Conservation (phyloP, 1,284 basidiomycete genomes). For the Laetiporus sulphureus region DNA sequence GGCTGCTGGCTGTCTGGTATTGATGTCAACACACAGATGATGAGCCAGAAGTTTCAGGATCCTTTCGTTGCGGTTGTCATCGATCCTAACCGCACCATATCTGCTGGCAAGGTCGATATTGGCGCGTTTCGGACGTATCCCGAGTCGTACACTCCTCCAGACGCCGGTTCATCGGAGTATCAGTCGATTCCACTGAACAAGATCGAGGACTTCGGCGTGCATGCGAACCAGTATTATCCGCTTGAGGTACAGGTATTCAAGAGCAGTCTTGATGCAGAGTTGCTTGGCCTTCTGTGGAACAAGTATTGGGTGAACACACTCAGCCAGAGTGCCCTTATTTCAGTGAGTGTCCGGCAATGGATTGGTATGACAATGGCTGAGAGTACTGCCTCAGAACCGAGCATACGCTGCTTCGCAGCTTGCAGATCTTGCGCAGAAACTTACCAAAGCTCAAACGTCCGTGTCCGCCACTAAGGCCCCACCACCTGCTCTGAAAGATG, state of each 20-base stretch:
- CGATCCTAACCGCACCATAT: slow-evolving; percentile 97
- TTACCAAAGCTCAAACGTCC: slow-evolving; percentile 55
- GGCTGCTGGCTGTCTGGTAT: slow-evolving; percentile 97
- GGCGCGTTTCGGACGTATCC: slow-evolving; percentile 98
- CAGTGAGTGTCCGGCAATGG: slow-evolving; percentile 48
- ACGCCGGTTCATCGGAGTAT: slow-evolving; percentile 69
- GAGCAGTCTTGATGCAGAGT: slow-evolving; percentile 76
- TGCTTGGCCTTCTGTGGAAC: slow-evolving; percentile 93
- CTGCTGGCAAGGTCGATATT: slow-evolving; percentile 96
- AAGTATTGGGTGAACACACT: slow-evolving; percentile 99
- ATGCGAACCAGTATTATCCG: slow-evolving; percentile 96
- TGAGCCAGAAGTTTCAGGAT: slow-evolving; percentile 92
- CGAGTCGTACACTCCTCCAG: slow-evolving; percentile 81
- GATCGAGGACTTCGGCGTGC: slow-evolving; percentile 97
- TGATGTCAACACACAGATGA: slow-evolving; percentile 93
- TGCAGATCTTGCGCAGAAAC: slow-evolving; percentile 82
- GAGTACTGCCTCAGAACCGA: slow-evolving; percentile 81
- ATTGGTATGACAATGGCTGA: no score
- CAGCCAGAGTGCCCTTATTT: slow-evolving; percentile 85
- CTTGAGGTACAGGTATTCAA: slow-evolving; percentile 96
- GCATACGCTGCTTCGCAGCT: slow-evolving; percentile 89
- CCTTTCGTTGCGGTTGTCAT: slow-evolving; percentile 99
- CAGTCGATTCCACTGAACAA: slow-evolving; percentile 93
- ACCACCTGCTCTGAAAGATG: slow-evolving; percentile 44
- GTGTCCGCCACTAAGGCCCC: slow-evolving; percentile 52